Evolutionary conservation across 768 basidiomycete genomes (phyloP), one percentile per base, ranked within the genome.

Genomic region (Boletus reticulatus): DNA sequence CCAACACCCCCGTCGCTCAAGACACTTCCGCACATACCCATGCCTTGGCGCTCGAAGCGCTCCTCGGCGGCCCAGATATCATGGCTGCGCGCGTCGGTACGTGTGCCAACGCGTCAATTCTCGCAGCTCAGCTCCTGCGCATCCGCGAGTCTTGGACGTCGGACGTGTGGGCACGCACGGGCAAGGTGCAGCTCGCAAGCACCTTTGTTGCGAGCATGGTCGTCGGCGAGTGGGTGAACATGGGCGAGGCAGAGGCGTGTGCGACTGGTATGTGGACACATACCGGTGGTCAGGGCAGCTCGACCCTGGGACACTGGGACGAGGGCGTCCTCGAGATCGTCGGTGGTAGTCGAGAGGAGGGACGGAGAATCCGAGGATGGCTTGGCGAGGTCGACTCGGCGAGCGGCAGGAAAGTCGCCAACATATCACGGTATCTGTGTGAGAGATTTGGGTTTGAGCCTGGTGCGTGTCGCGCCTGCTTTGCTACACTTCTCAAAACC

Each of bases 21-120:
- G 90, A 92, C 59, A 90, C 87, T 0, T 91, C 91, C 1, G 86
- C 91, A 4, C 85, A 89, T 54, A 83, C 85, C 0, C 89, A 91
- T 74, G 86, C 88, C 0, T 77, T 89, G 24, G 82, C 83, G 1
- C 83, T 92, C 37, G 89, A 93, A 65, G 78, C 84, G 1, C 80
- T 87, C 6, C 80, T 92, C 3, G 91, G 90, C 2, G 89, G 89
- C 0, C 84, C 91, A 2, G 89, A 91, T 55, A 78, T 77, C 50
- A 89, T 91, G 87, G 84, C 86, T 5, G 76, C 80, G 22, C 86
- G 87, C 29, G 88, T 91, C 1, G 90, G 91, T 6, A 87, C 83
- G 7, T 82, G 83, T 57, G 87, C 88, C 4, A 82, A 82, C 57
- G 79, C 88, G 0, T 88, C 88, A 12, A 78, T 88, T 52, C 74